These are phyloP conservation scores for Falciphora oryzae DNA, from an alignment of 2,329 filamentous ascomycete species.

Conservation along the genomic window DNA sequence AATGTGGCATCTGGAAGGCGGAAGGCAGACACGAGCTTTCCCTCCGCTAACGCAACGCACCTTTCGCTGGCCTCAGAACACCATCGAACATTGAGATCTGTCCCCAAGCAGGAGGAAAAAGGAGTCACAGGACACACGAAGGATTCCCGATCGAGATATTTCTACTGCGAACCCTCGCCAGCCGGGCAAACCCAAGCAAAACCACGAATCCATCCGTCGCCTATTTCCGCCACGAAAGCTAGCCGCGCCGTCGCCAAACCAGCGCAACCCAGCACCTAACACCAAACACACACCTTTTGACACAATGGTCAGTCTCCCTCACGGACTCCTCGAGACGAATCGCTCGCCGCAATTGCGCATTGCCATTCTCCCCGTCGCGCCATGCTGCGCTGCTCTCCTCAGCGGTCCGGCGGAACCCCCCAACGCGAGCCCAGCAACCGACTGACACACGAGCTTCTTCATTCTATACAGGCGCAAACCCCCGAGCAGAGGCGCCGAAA, in stretches of 20 bases:
- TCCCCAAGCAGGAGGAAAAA: neutral
- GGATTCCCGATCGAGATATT: neutral
- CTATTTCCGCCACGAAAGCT: neutral
- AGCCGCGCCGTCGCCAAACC: neutral
- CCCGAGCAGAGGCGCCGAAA: conserved; percentile 78
- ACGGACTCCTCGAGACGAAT: too few species aligned
- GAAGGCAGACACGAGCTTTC: too few species aligned
- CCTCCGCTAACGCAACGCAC: neutral
- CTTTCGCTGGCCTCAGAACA: neutral
- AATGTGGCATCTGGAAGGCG: neutral
- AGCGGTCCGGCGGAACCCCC: neutral
- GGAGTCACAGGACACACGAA: neutral
- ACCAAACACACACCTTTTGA: neutral
- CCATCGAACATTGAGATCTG: neutral
- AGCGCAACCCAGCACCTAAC: neutral
- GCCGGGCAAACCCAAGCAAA: too few species aligned
- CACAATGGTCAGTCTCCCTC: neutral
- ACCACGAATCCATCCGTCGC: neutral
- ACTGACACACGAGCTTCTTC: neutral
- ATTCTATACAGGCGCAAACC: conserved; percentile 63
- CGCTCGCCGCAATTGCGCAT: neutral
- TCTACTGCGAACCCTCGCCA: neutral
- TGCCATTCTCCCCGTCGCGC: too few species aligned
- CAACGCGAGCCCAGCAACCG: neutral
- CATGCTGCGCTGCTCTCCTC: too few species aligned